Evolutionary conservation across 345 rosid species (phyloP), one percentile per base, ranked within the genome.

Genomic region (Lenwebbia sp.): DNA sequence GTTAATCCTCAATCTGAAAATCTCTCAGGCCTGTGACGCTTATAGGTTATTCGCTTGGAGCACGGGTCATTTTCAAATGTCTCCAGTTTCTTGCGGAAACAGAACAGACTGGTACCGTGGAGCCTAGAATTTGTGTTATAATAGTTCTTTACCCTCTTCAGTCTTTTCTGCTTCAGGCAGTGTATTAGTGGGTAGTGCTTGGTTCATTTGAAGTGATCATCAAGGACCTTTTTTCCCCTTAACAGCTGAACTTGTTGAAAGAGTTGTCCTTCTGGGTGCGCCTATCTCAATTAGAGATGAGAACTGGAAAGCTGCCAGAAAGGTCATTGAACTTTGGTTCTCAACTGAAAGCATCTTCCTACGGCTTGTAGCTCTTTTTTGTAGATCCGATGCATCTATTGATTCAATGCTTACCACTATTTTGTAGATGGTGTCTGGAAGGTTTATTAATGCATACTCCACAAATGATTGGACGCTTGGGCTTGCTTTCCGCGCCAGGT

Each of bases 401-500:
- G 74, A 60, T 86, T 54, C 55, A 12, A 33, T 78, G 30, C 81
- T 81, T 84, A 82, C 52, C 87, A 15, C 58, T 88, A 54, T 86
- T 88, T 82, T 88, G 85, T 92, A 97, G 99, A 94, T 97, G 97
- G 99, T 97, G 87, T 95, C 98, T 70, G 99, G 98, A 87, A 94
- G 99, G 90, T 97, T 97, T 93, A 89, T 96, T 84, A 97, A 94
- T 91, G 98, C 95, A 25, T 96, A 94, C 89, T 94, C 99, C 23
- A 92, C 95, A 28, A 93, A 91, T 85, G 99, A 97, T 75, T 97
- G 99, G 99, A 97, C 90, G 41, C 99, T 97, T 52, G 99, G 95
- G 90, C 88, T 97, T 85, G 99, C 98, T 85, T 96, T 96, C 87
- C 99, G 99, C 28, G 99, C 99, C 52, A 97, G 98, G 99, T 97